Evolutionary conservation across 768 basidiomycete species (phyloP), one percentile per base, ranked within the genome.

Genomic region (Polyporus arcularius): DNA sequence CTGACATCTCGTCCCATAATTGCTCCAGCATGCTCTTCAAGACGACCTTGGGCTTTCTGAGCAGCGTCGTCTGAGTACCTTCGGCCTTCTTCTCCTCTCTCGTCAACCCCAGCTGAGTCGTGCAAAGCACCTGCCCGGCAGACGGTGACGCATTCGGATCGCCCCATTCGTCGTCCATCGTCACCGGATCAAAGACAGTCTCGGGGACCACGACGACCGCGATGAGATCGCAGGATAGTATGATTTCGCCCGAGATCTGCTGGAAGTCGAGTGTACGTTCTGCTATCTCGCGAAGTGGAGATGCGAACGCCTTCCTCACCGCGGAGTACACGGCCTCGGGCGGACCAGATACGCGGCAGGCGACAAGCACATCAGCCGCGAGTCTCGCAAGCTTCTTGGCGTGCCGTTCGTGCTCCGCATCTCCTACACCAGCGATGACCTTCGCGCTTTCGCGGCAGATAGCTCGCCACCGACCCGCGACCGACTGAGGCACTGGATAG

Each of bases 141-240:
- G 52, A 14, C 30, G 32, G 18, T 14, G 31, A 14, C 15, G 18
- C 16, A 43, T 53, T 61, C 16, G 54, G 49, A 35, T 61, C 38
- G 10, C 49, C 55, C 55, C 55, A 61, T 35, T 61, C 61, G 47
- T 65, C 64, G 2, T 56, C 51, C 61, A 66, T 66, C 8, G 4
- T 11, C 26, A 43, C 42, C 4, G 55, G 11, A 3, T 21, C 14
- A 53, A 63, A 66, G 4, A 35, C 30, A 2, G 43, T 35, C 3
- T 14, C 18, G 16, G 45, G 39, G 32, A 16, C 0, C n/a, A 30
- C 46, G 12, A 32, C 26, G 14, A 49, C 18, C n/a, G 51, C 10
- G 10, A 51, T 8, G 42, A 63, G 41, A 14, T 63, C 65, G 18
- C 58, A 40, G 3, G 57, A 59, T 4, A 63, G 39, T 10, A 63